A percentile compares a stretch with the other conserved stretches of the same genome.
These are phyloP conservation scores for Globisporangium recalcitrans DNA, from an alignment of 352 stramenopile genomes.

Conservation along the genomic window DNA sequence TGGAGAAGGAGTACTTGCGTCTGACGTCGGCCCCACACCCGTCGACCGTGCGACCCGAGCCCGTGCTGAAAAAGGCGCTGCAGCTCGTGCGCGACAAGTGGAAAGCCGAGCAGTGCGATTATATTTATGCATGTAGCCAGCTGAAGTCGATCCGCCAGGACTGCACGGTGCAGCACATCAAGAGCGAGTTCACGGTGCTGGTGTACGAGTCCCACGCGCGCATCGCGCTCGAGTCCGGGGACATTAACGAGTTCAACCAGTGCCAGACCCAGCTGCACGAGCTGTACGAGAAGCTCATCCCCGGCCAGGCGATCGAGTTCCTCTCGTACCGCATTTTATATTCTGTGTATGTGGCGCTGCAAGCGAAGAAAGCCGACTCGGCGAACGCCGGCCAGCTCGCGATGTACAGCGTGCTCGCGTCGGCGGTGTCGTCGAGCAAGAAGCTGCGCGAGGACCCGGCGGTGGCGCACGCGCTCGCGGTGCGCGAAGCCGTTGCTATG, in stretches of 20 bases:
- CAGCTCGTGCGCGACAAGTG: constrained; percentile 85
- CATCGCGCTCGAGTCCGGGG: constrained; percentile 92
- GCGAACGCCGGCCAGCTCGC: constrained; percentile 75
- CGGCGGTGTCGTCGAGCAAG: constrained; percentile 28
- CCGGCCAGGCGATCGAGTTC: constrained; percentile 77
- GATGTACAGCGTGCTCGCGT: constrained; percentile 78
- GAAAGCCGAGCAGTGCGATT: constrained; percentile 84
- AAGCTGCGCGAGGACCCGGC: constrained; percentile 46
- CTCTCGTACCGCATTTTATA: constrained; percentile 87
- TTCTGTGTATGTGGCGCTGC: constrained; percentile 85
- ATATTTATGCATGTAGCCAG: constrained; percentile 96
- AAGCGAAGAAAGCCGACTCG: constrained; percentile 82
- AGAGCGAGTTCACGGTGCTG: constrained; percentile 94
- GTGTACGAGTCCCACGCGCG: constrained; percentile 98
- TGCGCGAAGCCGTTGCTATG: constrained; percentile 74
- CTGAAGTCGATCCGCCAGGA: constrained; percentile 99
- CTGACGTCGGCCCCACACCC: constrained; percentile 94
- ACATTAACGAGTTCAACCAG: constrained; percentile 97
- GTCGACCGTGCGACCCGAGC: constrained; percentile 92
- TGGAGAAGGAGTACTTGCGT: constrained; percentile 98
- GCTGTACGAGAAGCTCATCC: constrained; percentile 79
- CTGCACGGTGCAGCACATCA: constrained; percentile 96
- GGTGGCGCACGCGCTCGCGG: constrained; percentile 65
- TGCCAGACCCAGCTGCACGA: constrained; percentile 88
- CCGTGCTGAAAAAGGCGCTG: constrained; percentile 88